Evolutionary conservation across 345 rosid species (phyloP), one percentile per base, ranked within the genome.

Genomic region (Lepidium sativum): DNA sequence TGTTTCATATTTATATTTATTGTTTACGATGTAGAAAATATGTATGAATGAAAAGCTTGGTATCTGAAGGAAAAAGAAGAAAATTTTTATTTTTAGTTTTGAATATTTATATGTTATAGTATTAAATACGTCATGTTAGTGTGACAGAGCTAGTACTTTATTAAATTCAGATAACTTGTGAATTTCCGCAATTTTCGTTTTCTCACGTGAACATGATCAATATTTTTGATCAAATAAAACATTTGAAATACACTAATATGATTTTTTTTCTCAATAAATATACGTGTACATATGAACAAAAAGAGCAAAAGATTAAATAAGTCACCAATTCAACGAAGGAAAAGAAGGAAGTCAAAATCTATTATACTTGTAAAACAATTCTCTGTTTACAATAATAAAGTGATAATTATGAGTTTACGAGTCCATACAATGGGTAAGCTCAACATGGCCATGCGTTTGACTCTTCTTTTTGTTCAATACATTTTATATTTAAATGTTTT

Each of bases 391-490:
- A 17, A 39, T 31, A 12, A 13, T 31, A 40, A 51, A 27, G 31
- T 9, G 31, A 64, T 17, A 51, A 40, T 40, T 12, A 53, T 65
- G 69, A 41, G 25, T 42, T 51, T 27, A 9, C 7, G 32, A 51
- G 50, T 51, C 68, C 50, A 63, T 49, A 63, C 23, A 50, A 21
- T 34, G 45, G 29, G 54, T 27, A 49, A n/a, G 47, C 15, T 45
- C 20, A 11, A 6, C 29, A 59, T 54, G 65, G 55, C 44, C 42
- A 17, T 11, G 34, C 43, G 21, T 45, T 32, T 60, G 54, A 44
- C 63, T 8, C 1, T 58, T 5, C 41, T 39, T 40, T 14, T 29
- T 27, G 5, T 50, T 27, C 35, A 2, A 15, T 41, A 37, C 4
- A 49, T 49, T 49, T 13, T 20, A 20, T 20, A 20, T n/a, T n/a